Conservation (phyloP, 2,329 filamentous ascomycete species). For the Diplodia intermedia region DNA sequence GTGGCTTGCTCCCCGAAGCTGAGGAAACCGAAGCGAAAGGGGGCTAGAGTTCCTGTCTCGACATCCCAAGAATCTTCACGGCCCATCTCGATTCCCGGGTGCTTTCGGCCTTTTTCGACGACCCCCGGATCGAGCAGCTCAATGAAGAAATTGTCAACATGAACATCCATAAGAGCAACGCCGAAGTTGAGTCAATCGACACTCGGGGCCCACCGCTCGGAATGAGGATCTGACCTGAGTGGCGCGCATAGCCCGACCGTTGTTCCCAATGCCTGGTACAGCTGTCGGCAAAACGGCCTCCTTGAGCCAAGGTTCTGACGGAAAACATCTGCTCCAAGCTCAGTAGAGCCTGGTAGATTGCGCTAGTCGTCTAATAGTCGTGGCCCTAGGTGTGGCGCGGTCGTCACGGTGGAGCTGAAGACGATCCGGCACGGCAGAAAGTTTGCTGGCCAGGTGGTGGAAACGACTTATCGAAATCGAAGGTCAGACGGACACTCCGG, state of each 20-base stretch:
- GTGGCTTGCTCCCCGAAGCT: not conserved
- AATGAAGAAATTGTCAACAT: constrained; percentile 1
- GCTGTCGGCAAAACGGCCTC: not conserved
- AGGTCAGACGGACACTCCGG: constrained; percentile 1
- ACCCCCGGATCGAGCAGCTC: constrained; percentile 5
- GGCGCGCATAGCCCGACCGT: not conserved
- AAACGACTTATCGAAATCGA: constrained; percentile 10
- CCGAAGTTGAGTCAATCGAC: not conserved
- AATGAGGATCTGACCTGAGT: not conserved
- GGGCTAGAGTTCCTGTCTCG: not conserved
- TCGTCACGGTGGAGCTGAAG: not conserved
- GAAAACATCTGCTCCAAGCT: not conserved
- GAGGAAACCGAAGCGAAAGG: not conserved
- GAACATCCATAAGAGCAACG: not conserved
- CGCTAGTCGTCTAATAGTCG: constrained; percentile 20
- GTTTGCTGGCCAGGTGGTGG: not conserved
- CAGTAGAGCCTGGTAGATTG: not conserved
- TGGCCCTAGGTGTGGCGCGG: constrained; percentile 2
- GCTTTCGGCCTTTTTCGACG: not conserved
- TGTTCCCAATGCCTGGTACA: not conserved
- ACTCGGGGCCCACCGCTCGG: not conserved
- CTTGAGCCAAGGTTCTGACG: not conserved
- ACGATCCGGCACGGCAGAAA: not conserved
- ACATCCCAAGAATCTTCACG: not conserved
- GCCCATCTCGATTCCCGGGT: constrained; percentile 13